A percentile compares a stretch with the other conserved stretches of the same genome.
Conservation (phyloP, 257 asterid genomes). For the Penstemon davidsonii region DNA sequence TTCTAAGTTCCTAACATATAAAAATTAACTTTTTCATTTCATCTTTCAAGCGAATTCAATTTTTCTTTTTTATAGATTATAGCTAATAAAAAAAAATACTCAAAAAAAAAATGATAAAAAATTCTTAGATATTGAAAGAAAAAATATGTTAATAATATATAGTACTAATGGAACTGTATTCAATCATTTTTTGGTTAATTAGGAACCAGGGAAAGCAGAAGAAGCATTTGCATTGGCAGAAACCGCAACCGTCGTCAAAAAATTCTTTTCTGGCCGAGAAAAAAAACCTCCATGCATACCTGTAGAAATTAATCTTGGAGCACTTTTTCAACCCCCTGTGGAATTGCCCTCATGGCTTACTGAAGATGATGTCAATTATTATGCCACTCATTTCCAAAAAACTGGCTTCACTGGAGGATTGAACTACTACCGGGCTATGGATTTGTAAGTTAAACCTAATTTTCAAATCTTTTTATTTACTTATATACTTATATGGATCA, state of each 20-base stretch:
- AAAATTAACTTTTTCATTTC: too few species aligned
- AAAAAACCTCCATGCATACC: slow-evolving; percentile 36
- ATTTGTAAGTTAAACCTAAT: slow-evolving; percentile 28
- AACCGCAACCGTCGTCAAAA: slow-evolving; percentile 12
- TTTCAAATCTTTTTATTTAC: not conserved
- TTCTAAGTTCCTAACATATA: too few species aligned
- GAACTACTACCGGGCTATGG: slow-evolving; percentile 56
- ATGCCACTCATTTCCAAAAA: slow-evolving; percentile 36
- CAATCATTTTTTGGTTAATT: not conserved
- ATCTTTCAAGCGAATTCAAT: too few species aligned
- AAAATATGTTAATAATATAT: too few species aligned
- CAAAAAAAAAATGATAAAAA: too few species aligned
- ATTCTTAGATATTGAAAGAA: not conserved
- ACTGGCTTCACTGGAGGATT: slow-evolving; percentile 54
- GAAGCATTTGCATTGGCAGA: slow-evolving; percentile 33
- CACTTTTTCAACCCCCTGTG: slow-evolving; percentile 18
- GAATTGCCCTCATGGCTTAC: slow-evolving; percentile 47
- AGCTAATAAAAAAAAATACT: too few species aligned
- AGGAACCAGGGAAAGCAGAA: slow-evolving; percentile 45
- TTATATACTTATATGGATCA: not conserved
- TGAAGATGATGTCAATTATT: slow-evolving; percentile 42
- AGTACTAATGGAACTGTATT: too few species aligned
- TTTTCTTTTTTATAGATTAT: too few species aligned
- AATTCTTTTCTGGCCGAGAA: slow-evolving; percentile 14
- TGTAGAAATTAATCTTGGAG: slow-evolving; percentile 16